Evolutionary conservation across 805 yeast species (phyloP).

Genomic region (Spencermartinsiella europaea): DNA sequence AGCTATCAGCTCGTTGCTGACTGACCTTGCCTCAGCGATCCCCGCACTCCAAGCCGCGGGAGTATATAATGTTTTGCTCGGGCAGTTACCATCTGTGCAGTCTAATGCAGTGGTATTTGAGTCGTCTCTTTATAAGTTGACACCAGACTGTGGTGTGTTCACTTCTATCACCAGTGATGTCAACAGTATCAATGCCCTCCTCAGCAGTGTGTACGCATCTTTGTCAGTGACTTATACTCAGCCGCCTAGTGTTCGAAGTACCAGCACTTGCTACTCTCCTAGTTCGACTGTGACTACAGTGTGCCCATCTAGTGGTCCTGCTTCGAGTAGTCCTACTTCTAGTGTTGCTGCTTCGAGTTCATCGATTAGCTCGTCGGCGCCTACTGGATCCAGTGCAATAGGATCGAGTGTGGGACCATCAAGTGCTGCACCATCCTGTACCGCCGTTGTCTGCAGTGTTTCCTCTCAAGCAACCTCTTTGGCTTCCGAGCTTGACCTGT

Average conservation of each 20-base stretch:
- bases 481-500: not conserved
- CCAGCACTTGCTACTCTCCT: not conserved
- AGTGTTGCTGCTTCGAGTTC: not conserved
- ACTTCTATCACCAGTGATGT: too few relatives aligned
- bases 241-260: not conserved
- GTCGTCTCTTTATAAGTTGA: too few relatives aligned
- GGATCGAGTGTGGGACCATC: not conserved
- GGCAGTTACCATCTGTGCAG: too few relatives aligned
- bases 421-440: not conserved
- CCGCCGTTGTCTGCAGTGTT: not conserved
- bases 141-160: too few relatives aligned
- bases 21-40: too few relatives aligned
- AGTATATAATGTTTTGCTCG: too few relatives aligned
- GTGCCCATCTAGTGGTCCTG: not conserved
- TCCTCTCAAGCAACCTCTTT: not conserved
- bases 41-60: too few relatives aligned
- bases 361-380: not conserved
- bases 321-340: not conserved
- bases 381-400: not conserved
- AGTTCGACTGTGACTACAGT: not conserved
- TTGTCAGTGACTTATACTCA: not conserved
- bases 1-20: too few relatives aligned
- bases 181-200: too few relatives aligned
- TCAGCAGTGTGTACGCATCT: not conserved
- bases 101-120: too few relatives aligned